Percentiles rank a stretch among this genome's conserved stretches.
These are phyloP conservation scores for Blepharisma japonicum DNA, from an alignment of 73 alveolate species.

Conservation along the genomic window DNA sequence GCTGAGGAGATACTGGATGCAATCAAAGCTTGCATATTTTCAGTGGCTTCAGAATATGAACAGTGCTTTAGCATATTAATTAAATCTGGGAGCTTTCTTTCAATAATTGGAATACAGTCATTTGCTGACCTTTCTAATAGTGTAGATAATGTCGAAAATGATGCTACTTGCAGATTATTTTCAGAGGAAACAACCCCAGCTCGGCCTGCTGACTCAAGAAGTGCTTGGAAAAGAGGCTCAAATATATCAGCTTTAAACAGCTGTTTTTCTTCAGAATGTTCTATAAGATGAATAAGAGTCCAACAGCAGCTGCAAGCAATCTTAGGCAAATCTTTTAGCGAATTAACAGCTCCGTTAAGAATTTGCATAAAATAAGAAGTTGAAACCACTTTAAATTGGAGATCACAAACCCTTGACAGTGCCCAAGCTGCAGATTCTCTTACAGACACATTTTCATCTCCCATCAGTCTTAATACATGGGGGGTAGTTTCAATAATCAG, in stretches of 20 bases:
- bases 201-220: background rate
- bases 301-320: conserved; percentile 28
- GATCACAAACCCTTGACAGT: background rate
- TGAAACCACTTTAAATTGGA: background rate
- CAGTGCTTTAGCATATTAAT: conserved; percentile 5
- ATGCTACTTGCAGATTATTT: conserved; percentile 11
- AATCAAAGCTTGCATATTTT: background rate
- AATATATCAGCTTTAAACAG: background rate
- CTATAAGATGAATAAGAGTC: conserved; percentile 19
- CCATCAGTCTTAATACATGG: background rate
- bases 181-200: background rate
- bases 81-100: background rate
- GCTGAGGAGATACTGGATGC: background rate
- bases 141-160: conserved; percentile 14
- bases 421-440: conserved; percentile 33
- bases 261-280: background rate
- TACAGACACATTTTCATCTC: background rate
- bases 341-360: background rate
- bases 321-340: conserved; percentile 6
- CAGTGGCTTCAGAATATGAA: background rate
- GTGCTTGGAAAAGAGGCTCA: conserved; percentile 12
- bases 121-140: conserved; percentile 12
- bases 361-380: background rate
- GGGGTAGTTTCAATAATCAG: background rate
- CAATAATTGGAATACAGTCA: background rate